Evolutionary conservation across 2,329 filamentous ascomycete genomes (phyloP).

Genomic region (Penicillium sp.): DNA sequence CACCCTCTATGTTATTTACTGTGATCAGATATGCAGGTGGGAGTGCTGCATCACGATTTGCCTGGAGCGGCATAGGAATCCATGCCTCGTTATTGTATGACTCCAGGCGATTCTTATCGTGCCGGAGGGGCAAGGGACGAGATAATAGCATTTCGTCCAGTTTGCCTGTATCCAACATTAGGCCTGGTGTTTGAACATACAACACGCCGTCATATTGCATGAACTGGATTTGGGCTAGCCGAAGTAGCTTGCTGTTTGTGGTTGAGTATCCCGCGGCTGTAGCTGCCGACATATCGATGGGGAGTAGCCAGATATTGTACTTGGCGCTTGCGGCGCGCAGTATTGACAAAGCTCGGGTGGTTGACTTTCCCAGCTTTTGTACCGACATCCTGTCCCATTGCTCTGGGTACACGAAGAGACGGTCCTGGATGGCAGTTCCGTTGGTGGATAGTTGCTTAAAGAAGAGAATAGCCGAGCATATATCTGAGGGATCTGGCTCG

Average conservation of each 20-base stretch:
- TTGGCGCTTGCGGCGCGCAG: constrained; percentile 42
- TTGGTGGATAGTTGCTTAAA: constrained; percentile 43
- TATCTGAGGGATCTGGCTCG: constrained; percentile 44
- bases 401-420: constrained; percentile 50
- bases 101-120: constrained; percentile 35
- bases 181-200: constrained; percentile 45
- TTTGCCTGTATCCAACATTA: constrained; percentile 40
- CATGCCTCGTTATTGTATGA: constrained; percentile 43
- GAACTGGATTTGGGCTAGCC: constrained; percentile 42
- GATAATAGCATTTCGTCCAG: constrained; percentile 43
- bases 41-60: constrained; percentile 33
- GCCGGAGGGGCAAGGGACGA: constrained; percentile 33
- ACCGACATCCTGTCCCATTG: constrained; percentile 44
- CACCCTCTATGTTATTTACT: constrained; percentile 37
- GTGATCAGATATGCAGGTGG: constrained; percentile 42
- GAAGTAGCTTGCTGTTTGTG: constrained; percentile 41
- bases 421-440: constrained; percentile 38
- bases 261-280: constrained; percentile 33
- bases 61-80: constrained; percentile 37
- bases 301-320: constrained; percentile 44
- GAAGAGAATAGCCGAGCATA: constrained; percentile 49
- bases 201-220: constrained; percentile 48
- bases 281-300: constrained; percentile 42
- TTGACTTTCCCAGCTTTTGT: constrained; percentile 24
- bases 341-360: constrained; percentile 38